These are phyloP conservation scores for Clavispora vitiphila DNA, from an alignment of 805 yeast species.

Conservation along the genomic window DNA sequence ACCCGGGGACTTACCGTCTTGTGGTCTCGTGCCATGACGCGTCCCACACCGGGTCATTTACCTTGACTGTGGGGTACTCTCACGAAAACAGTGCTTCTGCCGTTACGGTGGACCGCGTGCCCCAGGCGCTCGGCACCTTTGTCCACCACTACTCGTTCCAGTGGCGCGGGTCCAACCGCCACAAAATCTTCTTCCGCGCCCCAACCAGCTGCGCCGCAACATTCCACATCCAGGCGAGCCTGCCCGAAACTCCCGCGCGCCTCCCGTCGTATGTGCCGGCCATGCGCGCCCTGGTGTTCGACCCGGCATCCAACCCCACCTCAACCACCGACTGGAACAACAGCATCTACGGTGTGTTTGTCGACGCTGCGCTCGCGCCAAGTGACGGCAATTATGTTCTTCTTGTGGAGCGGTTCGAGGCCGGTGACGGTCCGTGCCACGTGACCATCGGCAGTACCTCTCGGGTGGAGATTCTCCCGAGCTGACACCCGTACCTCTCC, in stretches of 20 bases:
- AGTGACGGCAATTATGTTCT: slow-evolving; percentile 31
- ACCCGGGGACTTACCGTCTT: slow-evolving; percentile 38
- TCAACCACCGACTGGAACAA: slow-evolving; percentile 38
- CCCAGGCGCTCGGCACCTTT: slow-evolving; percentile 34
- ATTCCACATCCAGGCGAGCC: neutral
- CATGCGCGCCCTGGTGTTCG: slow-evolving; percentile 42
- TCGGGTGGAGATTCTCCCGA: neutral
- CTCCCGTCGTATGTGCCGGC: slow-evolving; percentile 39
- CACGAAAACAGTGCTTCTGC: no score
- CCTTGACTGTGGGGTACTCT: slow-evolving; percentile 20
- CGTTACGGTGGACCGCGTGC: slow-evolving; percentile 12
- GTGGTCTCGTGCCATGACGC: slow-evolving; percentile 44
- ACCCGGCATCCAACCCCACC: slow-evolving; percentile 21
- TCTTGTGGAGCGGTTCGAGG: slow-evolving; percentile 46
- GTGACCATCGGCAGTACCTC: slow-evolving; percentile 34
- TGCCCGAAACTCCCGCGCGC: neutral
- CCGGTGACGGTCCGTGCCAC: slow-evolving; percentile 36
- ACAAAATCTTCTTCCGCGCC: slow-evolving; percentile 25
- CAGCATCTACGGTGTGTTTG: slow-evolving; percentile 40
- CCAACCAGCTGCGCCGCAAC: slow-evolving; percentile 8
- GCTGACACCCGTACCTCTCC: neutral
- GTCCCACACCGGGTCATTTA: slow-evolving; percentile 23
- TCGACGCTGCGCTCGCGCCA: slow-evolving; percentile 22
- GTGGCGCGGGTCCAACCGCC: slow-evolving; percentile 40
- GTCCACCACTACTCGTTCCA: slow-evolving; percentile 17